Evolutionary conservation across 2,329 filamentous ascomycete species (phyloP).

Genomic region (Coniochaeta sp.): DNA sequence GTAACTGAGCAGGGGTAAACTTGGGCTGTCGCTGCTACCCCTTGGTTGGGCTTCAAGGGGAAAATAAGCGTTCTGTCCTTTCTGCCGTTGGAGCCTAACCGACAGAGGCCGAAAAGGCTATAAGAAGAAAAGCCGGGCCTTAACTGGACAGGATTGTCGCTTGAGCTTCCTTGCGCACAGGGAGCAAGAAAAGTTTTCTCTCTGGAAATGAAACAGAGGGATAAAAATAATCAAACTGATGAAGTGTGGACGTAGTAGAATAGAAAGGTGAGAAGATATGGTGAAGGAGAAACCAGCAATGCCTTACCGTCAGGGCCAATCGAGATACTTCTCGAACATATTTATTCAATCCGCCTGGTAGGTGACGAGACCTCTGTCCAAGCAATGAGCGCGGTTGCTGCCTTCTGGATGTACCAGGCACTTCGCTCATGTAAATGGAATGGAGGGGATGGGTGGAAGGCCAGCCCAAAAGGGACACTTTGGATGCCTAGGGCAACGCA

Average conservation of each 20-base stretch:
- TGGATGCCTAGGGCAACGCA: conserved; percentile 2
- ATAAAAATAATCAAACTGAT: background rate
- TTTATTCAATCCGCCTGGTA: background rate
- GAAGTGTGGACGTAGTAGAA: background rate
- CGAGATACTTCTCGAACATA: background rate
- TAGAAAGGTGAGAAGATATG: background rate
- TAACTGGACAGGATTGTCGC: conserved; percentile 4
- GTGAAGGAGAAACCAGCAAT: background rate
- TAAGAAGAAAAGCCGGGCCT: conserved; percentile 5
- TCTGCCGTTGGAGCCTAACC: conserved; percentile 9
- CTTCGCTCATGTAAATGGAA: background rate
- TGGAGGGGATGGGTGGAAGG: background rate
- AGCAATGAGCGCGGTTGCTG: conserved; percentile 3
- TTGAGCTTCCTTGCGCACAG: conserved; percentile 2
- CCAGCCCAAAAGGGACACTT: background rate
- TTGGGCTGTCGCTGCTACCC: conserved; percentile 2
- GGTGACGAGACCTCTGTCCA: background rate
- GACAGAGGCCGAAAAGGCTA: conserved; percentile 9
- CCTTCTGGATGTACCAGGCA: background rate
- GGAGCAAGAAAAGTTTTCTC: background rate
- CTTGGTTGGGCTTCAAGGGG: conserved; percentile 4
- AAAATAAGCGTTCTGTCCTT: background rate
- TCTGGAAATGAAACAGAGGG: background rate
- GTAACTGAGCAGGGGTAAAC: conserved; percentile 9
- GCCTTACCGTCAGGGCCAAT: background rate